A percentile compares a stretch with the other conserved stretches of the same genome.
Evolutionary conservation across 306 rosid species (phyloP).

Genomic region (Dalbergia oliveri): DNA sequence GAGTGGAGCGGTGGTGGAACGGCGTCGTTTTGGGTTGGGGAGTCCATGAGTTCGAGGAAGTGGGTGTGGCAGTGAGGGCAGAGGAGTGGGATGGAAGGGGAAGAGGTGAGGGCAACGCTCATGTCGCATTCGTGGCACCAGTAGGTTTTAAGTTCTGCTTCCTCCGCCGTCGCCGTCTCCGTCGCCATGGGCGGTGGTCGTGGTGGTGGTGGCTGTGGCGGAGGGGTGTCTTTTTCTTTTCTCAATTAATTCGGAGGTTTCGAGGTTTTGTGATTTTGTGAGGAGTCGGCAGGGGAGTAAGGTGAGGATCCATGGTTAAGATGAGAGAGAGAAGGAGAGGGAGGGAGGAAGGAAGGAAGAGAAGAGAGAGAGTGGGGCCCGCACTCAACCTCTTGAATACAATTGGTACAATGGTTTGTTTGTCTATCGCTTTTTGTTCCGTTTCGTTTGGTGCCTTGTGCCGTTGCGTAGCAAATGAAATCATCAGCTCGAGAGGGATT

Average conservation of each 20-base stretch:
- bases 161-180: slow-evolving; percentile 34
- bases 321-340: slow-evolving; percentile 4
- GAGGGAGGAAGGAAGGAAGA: neutral
- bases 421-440: slow-evolving; percentile 32
- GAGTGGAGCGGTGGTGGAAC: slow-evolving; percentile 2
- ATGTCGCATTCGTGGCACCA: slow-evolving; percentile 98
- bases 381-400: slow-evolving; percentile 27
- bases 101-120: slow-evolving; percentile 66
- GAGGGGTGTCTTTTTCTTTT: neutral
- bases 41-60: slow-evolving; percentile 86
- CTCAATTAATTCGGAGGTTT: neutral
- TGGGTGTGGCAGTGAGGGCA: slow-evolving; percentile 82
- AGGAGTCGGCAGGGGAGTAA: neutral
- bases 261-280: neutral
- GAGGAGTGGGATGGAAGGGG: slow-evolving; percentile 45
- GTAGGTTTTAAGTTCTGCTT: slow-evolving; percentile 59
- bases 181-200: neutral
- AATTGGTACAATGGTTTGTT: neutral
- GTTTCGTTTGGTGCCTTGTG: slow-evolving; percentile 27
- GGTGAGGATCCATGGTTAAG: slow-evolving; percentile 7
- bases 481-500: neutral
- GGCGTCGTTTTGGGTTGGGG: slow-evolving; percentile 53
- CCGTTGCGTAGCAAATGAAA: neutral
- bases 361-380: slow-evolving; percentile 49
- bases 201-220: slow-evolving; percentile 11